Evolutionary conservation across 2,329 filamentous ascomycete genomes (phyloP).

Genomic region (Colletotrichum sp.): DNA sequence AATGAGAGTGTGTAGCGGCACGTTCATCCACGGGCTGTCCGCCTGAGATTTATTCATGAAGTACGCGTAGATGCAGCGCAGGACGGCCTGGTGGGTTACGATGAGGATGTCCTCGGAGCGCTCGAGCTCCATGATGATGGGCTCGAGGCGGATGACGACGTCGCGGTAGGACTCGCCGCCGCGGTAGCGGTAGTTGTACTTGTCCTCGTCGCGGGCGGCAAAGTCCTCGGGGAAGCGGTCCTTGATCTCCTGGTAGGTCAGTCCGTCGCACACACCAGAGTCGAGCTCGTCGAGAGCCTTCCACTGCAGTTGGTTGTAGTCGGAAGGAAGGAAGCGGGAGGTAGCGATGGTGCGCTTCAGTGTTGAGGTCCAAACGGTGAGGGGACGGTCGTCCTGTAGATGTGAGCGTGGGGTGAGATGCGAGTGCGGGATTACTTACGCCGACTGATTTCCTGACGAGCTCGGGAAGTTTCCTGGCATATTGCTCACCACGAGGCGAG

Average conservation of each 20-base stretch:
- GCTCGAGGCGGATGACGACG: conserved; percentile 95
- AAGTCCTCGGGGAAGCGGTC: conserved; percentile 94
- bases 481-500: conserved; percentile 85
- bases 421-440: conserved; percentile 54
- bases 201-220: conserved; percentile 93
- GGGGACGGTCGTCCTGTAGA: conserved; percentile 61
- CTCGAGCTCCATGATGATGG: conserved; percentile 99
- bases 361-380: conserved; percentile 69
- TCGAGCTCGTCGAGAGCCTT: conserved; percentile 98
- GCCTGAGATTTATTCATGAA: conserved; percentile 98
- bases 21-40: conserved; percentile 97
- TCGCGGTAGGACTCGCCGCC: conserved; percentile 96
- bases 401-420: neutral
- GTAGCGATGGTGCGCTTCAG: conserved; percentile 89
- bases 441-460: conserved; percentile 87
- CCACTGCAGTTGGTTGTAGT: conserved; percentile 97
- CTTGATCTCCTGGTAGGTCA: conserved; percentile 96
- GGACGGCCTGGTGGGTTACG: conserved; percentile 95
- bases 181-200: conserved; percentile 99
- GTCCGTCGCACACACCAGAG: conserved; percentile 92
- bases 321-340: conserved; percentile 77
- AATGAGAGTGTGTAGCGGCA: conserved; percentile 94
- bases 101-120: conserved; percentile 96
- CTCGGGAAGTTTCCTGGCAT: conserved; percentile 83
- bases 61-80: conserved; percentile 97